phyloP scores from a whole-genome alignment of 2,329 filamentous ascomycete species.

The Arthrobotrys entomopaga region DNA sequence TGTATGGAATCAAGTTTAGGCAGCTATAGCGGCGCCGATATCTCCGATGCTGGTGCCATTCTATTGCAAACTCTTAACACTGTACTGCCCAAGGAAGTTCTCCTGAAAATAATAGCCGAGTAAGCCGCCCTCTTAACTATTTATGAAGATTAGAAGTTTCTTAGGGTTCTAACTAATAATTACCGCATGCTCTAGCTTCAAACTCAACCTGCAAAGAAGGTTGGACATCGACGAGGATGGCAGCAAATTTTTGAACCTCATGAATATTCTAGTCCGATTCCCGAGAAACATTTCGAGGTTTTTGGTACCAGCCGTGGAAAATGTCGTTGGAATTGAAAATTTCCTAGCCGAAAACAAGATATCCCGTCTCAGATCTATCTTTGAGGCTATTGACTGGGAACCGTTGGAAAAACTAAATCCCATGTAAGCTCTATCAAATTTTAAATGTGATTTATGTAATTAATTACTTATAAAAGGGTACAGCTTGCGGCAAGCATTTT shows the following conservation, averaged over 20 bases:
- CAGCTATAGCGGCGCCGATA: neutral
- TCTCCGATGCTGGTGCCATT: neutral
- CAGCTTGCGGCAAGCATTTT: neutral
- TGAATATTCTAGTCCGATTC: neutral
- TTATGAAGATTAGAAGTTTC: too few species aligned
- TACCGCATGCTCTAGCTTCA: too few species aligned
- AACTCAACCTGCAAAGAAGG: too few species aligned
- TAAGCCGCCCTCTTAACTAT: too few species aligned
- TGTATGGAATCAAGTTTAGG: neutral
- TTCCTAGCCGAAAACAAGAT: neutral
- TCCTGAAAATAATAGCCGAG: too few species aligned
- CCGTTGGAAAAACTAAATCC: neutral
- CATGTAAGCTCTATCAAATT: neutral
- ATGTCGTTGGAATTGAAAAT: neutral
- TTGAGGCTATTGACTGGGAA: neutral
- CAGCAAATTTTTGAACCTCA: neutral
- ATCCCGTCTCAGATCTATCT: neutral
- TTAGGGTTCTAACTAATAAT: too few species aligned
- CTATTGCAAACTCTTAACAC: neutral
- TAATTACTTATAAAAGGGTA: neutral
- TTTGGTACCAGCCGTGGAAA: neutral
- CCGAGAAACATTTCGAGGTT: neutral
- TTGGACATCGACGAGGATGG: neutral
- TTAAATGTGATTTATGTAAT: too few species aligned
- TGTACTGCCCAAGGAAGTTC: neutral